phyloP scores from a whole-genome alignment of 305 asterid species.

The Galium porrigens region DNA sequence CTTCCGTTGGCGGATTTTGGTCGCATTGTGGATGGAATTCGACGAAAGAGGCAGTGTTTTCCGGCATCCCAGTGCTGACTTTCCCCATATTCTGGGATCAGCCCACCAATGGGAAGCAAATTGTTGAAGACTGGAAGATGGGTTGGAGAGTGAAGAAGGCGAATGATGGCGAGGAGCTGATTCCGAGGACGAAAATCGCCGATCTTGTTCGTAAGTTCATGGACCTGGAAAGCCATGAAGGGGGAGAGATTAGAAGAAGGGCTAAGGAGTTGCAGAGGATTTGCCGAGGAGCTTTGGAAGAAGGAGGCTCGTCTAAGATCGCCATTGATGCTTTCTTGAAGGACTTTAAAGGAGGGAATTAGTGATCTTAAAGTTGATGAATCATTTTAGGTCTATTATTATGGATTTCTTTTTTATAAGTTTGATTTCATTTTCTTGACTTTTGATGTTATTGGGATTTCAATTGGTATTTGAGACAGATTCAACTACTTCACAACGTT shows the following conservation, averaged over 20 bases:
- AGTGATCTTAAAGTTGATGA: neutral
- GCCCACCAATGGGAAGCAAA: constrained; percentile 25
- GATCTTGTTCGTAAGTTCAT: constrained; percentile 25
- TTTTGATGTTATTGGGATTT: neutral
- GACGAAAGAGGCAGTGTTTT: constrained; percentile 29
- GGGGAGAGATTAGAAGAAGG: constrained; percentile 24
- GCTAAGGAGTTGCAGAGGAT: constrained; percentile 20
- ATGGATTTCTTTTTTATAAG: neutral
- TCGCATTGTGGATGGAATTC: constrained; percentile 60
- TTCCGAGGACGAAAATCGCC: constrained; percentile 23
- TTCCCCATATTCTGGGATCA: constrained; percentile 41
- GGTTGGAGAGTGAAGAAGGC: constrained; percentile 33
- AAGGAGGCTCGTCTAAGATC: constrained; percentile 6
- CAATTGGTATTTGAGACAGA: neutral
- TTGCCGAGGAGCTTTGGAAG: constrained; percentile 6
- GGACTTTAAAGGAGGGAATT: neutral
- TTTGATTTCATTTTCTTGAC: neutral
- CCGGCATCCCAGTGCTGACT: constrained; percentile 32
- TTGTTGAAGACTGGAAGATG: constrained; percentile 44
- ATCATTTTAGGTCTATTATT: neutral
- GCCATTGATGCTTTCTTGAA: constrained; percentile 9
- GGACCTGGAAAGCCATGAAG: constrained; percentile 27
- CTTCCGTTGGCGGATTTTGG: constrained; percentile 41
- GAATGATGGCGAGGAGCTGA: constrained; percentile 16
- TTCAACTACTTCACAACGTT: neutral